Evolutionary conservation across 1,139 yeast genomes (phyloP).

Genomic region (Trichomonascaceae sp.): DNA sequence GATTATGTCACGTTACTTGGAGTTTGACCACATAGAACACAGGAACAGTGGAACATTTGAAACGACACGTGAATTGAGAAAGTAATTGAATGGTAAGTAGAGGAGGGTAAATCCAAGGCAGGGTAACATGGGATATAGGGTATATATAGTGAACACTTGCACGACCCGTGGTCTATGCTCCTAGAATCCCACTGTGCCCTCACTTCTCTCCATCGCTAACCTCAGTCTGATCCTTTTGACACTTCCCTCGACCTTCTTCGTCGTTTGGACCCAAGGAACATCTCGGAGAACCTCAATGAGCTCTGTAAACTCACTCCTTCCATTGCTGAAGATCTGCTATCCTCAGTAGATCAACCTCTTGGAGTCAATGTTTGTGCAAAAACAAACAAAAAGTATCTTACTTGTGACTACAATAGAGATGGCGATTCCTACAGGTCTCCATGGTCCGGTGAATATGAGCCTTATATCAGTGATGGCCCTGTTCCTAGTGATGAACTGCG

Average conservation of each 20-base stretch:
- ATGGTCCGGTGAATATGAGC: slow-evolving; percentile 78
- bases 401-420: slow-evolving; percentile 94
- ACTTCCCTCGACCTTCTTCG: slow-evolving; percentile 84
- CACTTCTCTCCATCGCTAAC: neutral
- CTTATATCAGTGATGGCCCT: slow-evolving; percentile 59
- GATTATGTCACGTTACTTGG: neutral
- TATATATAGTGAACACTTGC: no score
- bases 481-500: slow-evolving; percentile 65
- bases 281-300: slow-evolving; percentile 55
- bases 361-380: slow-evolving; percentile 49
- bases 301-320: slow-evolving; percentile 76
- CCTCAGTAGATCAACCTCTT: slow-evolving; percentile 86
- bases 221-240: slow-evolving; percentile 56
- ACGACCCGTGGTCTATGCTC: no score
- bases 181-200: no score
- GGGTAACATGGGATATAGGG: no score
- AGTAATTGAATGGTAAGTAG: no score
- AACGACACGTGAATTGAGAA: no score
- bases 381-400: slow-evolving; percentile 62
- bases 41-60: neutral
- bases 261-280: slow-evolving; percentile 72
- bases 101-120: no score
- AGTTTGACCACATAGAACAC: neutral
- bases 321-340: slow-evolving; percentile 77
- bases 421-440: slow-evolving; percentile 92